Conservation (phyloP, 2,329 filamentous ascomycete genomes). For the Sarocladium oryzae region DNA sequence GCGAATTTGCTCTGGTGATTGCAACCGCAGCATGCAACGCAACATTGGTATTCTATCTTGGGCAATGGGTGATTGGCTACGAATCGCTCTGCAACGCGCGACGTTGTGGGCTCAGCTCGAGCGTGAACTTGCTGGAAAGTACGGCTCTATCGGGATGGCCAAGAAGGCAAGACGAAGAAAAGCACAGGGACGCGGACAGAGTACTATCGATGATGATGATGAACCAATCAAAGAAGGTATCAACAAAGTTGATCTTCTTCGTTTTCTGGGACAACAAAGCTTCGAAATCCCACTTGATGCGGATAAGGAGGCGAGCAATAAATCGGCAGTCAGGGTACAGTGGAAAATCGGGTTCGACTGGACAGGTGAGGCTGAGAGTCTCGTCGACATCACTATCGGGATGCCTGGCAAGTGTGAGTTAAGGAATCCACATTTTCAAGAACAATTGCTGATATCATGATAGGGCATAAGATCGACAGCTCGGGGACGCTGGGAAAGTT, state of each 20-base stretch:
- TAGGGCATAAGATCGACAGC: conserved; percentile 55
- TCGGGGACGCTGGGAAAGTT: conserved; percentile 50
- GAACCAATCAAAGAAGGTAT: neutral
- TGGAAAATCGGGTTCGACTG: conserved; percentile 66
- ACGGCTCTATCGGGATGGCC: conserved; percentile 10
- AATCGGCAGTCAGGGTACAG: conserved; percentile 43
- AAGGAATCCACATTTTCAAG: neutral
- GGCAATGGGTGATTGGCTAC: conserved; percentile 64
- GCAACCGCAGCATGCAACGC: conserved; percentile 39
- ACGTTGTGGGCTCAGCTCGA: conserved; percentile 55
- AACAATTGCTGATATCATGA: conserved; percentile 14
- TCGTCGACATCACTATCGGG: conserved; percentile 46
- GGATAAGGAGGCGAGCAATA: conserved; percentile 18
- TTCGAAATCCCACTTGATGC: conserved; percentile 37
- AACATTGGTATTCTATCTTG: conserved; percentile 57
- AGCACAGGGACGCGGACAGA: conserved; percentile 8
- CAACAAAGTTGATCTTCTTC: conserved; percentile 36
- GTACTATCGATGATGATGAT: conserved; percentile 15
- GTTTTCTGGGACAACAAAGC: conserved; percentile 46
- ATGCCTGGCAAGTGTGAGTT: conserved; percentile 59
- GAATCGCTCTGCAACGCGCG: conserved; percentile 53
- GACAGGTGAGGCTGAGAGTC: conserved; percentile 63
- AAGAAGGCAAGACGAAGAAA: conserved; percentile 17
- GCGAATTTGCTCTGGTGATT: conserved; percentile 29
- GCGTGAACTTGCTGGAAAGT: conserved; percentile 33